Evolutionary conservation across 2,329 filamentous ascomycete genomes (phyloP).

Genomic region (Mariannaea elegans): DNA sequence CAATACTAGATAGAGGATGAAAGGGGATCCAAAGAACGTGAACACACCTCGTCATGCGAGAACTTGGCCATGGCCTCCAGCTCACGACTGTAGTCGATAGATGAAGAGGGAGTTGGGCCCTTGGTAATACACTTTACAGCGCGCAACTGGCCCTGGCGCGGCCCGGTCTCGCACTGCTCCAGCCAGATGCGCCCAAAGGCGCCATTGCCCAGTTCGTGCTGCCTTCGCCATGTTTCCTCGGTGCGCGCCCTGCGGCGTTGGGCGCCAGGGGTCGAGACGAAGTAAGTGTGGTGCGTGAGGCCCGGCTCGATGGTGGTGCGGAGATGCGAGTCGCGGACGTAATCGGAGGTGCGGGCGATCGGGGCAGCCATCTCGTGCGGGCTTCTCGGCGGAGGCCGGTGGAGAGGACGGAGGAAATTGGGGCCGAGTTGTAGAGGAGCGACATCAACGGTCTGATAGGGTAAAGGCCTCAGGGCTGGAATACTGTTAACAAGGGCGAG

Average conservation of each 20-base stretch:
- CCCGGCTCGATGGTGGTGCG: neutral
- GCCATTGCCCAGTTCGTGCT: neutral
- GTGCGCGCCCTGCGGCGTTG: neutral
- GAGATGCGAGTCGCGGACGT: neutral
- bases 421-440: too few species aligned
- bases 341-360: neutral
- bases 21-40: too few species aligned
- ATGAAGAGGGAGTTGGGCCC: neutral
- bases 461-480: too few species aligned
- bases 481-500: too few species aligned
- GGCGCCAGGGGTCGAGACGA: neutral
- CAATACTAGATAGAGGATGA: too few species aligned
- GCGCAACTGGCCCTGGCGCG: neutral
- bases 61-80: neutral
- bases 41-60: neutral
- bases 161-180: neutral
- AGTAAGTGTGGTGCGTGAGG: neutral
- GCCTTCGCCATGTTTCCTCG: neutral
- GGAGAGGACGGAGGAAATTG: too few species aligned
- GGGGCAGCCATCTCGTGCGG: neutral
- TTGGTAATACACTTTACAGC: neutral
- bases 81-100: neutral
- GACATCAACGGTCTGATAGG: too few species aligned
- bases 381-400: too few species aligned
- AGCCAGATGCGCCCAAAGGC: neutral